Base-by-base conservation (phyloP, 2,329 filamentous ascomycete species). In the Venturia effusa region DNA sequence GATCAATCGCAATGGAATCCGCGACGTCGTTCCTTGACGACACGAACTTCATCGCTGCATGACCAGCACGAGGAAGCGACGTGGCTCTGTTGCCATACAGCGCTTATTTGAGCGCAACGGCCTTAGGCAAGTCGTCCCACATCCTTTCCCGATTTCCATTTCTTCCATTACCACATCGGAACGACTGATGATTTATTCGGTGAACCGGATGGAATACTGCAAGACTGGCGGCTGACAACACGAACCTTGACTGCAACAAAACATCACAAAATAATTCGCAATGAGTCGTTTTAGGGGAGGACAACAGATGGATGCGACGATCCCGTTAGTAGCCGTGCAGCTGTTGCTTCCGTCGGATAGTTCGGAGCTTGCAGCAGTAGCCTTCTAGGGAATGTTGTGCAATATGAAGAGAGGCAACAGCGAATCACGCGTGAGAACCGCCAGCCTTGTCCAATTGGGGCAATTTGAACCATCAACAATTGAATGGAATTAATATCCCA, bases 401-500 rank as follows among this genome's bases (percentile, higher is more conserved):
- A 30, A 17, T 17, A 24, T 17, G 41, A 51, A 51, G 27, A 57
- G 13, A 37, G 51, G 30, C 30, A 57, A 30, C 30, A 57, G n/a
- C 30, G 51, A 34, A 57, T 57, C 30, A 34, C 27, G 30, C 30
- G 51, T 4, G 7, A 19, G 51, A 34, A 34, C 30, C n/a, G 17
- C n/a, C 30, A 57, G 51, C 51, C 51, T 57, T 30, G 51, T 57
- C 27, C 27, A 34, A n/a, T 57, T 57, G 27, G 6, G 30, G 51
- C 34, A 60, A 61, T 34, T 61, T 30, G 43, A 30, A 65, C 39
- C 61, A 63, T 61, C 54, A 64, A 66, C 67, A 15, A 39, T 45
- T 22, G 8, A 10, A 24, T 24, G 43, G n/a, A 10, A 24, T 7
- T 45, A 6, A 24, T 45, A 19, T 24, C 22, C 27, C 5, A 4